Evolutionary conservation across 352 stramenopile genomes (phyloP).

Genomic region (Globisporangium viniferum): DNA sequence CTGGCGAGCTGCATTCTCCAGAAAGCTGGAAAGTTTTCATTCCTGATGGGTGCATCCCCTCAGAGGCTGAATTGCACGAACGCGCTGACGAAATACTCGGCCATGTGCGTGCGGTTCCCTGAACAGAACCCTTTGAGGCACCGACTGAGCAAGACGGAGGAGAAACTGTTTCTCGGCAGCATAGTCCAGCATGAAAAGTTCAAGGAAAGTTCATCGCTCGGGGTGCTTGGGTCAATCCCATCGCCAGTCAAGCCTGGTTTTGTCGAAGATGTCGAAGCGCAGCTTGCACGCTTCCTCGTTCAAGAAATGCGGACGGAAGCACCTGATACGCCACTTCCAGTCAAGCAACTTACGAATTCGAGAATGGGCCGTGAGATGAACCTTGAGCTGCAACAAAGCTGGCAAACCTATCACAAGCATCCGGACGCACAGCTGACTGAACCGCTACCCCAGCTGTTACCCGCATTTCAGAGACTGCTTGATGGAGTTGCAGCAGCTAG

Average conservation of each 20-base stretch:
- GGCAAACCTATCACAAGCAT: background rate
- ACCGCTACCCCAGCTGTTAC: background rate
- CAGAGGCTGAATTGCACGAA: background rate
- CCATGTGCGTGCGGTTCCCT: slow-evolving; percentile 10
- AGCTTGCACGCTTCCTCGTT: background rate
- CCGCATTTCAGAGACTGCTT: background rate
- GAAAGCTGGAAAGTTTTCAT: slow-evolving; percentile 7
- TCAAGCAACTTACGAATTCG: background rate
- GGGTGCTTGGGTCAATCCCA: background rate
- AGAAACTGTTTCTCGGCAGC: background rate
- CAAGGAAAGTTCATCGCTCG: background rate
- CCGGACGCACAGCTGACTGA: background rate
- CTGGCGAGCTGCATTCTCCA: slow-evolving; percentile 23
- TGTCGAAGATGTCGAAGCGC: background rate
- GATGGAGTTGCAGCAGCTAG: background rate
- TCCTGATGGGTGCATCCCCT: background rate
- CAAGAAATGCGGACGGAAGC: background rate
- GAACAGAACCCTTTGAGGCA: slow-evolving; percentile 15
- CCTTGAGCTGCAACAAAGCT: background rate
- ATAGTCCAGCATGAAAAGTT: background rate
- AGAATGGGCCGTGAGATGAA: background rate
- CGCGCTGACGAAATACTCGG: background rate
- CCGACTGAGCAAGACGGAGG: background rate
- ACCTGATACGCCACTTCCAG: background rate
- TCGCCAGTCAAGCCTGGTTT: background rate